Conservation (phyloP, 495 filamentous ascomycete genomes). For the Talaromyces wortmannii region DNA sequence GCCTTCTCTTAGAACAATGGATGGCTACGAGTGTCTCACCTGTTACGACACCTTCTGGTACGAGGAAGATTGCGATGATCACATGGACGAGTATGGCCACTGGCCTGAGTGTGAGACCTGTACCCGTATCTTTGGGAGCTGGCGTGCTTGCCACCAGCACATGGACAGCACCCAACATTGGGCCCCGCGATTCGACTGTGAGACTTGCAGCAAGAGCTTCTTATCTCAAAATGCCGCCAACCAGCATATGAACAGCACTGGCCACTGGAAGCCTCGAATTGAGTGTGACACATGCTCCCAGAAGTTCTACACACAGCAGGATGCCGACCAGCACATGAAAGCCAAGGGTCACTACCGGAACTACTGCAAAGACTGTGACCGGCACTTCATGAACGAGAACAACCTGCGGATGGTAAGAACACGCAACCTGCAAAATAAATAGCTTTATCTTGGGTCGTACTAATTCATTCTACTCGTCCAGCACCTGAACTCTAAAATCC, state of each 20-base stretch:
- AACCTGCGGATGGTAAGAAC: conserved; percentile 27
- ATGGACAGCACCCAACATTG: conserved; percentile 22
- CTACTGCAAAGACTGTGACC: conserved; percentile 31
- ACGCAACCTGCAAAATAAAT: background rate
- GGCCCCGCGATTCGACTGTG: conserved; percentile 21
- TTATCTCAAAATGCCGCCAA: conserved; percentile 8
- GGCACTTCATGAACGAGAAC: conserved; percentile 28
- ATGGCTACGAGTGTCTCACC: no score
- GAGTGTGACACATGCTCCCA: conserved; percentile 30
- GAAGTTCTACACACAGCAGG: conserved; percentile 14
- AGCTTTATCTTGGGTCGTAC: background rate
- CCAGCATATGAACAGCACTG: conserved; percentile 29
- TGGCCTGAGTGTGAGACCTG: conserved; percentile 39
- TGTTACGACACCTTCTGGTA: no score
- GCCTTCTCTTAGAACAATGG: no score
- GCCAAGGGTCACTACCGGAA: conserved; percentile 19
- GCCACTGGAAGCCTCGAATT: conserved; percentile 21
- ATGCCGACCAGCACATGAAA: conserved; percentile 31
- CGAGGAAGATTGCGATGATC: no score
- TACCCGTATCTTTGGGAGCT: conserved; percentile 11
- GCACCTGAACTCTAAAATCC: conserved; percentile 37
- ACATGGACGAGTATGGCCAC: no score
- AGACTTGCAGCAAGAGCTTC: conserved; percentile 28
- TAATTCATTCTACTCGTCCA: conserved; percentile 6
- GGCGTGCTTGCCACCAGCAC: conserved; percentile 15